These are phyloP conservation scores for Wickerhamiella kurtzmanii DNA, from an alignment of 805 yeast genomes.

Conservation along the genomic window DNA sequence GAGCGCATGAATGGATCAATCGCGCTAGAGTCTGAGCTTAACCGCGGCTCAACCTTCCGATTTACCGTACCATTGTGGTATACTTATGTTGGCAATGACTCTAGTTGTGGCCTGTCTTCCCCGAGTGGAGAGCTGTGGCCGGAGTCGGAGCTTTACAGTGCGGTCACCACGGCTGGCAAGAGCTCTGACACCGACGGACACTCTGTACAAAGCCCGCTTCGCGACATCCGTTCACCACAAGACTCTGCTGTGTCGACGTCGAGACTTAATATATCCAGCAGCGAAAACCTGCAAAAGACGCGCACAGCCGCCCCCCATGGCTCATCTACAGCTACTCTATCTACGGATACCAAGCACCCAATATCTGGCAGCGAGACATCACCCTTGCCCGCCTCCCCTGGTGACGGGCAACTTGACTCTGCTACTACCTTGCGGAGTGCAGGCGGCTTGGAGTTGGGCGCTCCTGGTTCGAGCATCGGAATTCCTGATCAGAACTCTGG, in stretches of 20 bases:
- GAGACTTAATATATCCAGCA: too few species aligned
- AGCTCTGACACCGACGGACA: slow-evolving; percentile 1
- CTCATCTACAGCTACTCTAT: too few species aligned
- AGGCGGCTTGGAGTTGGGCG: too few species aligned
- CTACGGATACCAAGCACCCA: too few species aligned
- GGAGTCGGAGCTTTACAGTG: slow-evolving; percentile 10
- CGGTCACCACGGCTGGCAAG: slow-evolving; percentile 7
- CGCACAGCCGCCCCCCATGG: too few species aligned
- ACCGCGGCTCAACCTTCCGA: slow-evolving; percentile 72
- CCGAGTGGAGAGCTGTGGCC: slow-evolving; percentile 7
- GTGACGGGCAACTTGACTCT: too few species aligned
- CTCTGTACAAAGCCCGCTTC: not conserved
- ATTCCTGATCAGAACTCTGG: not conserved
- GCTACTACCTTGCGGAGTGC: too few species aligned
- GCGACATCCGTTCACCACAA: not conserved
- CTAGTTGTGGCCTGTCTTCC: not conserved
- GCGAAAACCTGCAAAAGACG: too few species aligned
- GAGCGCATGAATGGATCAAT: slow-evolving; percentile 82
- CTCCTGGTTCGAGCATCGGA: too few species aligned
- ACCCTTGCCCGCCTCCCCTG: too few species aligned
- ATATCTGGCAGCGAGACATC: too few species aligned
- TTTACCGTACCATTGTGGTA: slow-evolving; percentile 41
- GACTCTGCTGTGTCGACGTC: not conserved
- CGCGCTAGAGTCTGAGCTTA: slow-evolving; percentile 56
- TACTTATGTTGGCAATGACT: slow-evolving; percentile 4